Evolutionary conservation across 202 grass and related monocot genomes (phyloP).

Genomic region (Hordeum pubiflorum): DNA sequence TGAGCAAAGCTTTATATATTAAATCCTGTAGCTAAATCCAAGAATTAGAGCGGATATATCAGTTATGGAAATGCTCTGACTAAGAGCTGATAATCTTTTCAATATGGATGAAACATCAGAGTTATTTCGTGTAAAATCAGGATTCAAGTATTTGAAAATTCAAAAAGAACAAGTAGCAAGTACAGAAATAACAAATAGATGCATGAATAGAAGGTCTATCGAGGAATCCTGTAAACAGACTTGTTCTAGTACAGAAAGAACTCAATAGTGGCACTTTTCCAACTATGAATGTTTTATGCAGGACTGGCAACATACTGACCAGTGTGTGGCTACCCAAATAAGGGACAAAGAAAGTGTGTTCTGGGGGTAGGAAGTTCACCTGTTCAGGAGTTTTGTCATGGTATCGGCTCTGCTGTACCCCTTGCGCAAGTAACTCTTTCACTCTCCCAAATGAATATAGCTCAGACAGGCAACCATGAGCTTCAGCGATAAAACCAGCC

Average conservation of each 20-base stretch:
- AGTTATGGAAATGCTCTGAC: background rate
- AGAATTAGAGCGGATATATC: background rate
- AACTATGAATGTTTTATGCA: background rate
- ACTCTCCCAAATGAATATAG: conserved; percentile 55
- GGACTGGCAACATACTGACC: background rate
- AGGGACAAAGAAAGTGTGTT: background rate
- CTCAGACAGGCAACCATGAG: conserved; percentile 46
- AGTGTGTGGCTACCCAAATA: background rate
- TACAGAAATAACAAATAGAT: background rate
- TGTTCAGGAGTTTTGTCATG: conserved; percentile 65
- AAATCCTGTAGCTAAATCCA: background rate
- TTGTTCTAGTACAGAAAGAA: background rate
- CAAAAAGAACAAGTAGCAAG: background rate
- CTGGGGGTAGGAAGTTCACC: conserved; percentile 20
- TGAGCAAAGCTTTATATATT: background rate
- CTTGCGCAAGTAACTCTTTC: conserved; percentile 69
- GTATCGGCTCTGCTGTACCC: conserved; percentile 42
- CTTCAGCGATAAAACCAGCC: conserved; percentile 52
- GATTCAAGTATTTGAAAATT: background rate
- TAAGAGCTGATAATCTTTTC: background rate
- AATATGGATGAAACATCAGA: background rate
- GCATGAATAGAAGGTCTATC: background rate
- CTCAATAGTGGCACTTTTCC: background rate
- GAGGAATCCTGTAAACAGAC: background rate
- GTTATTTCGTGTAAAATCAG: background rate